phyloP scores from a whole-genome alignment of 179 eudicot species.

The Silene coronaria region DNA sequence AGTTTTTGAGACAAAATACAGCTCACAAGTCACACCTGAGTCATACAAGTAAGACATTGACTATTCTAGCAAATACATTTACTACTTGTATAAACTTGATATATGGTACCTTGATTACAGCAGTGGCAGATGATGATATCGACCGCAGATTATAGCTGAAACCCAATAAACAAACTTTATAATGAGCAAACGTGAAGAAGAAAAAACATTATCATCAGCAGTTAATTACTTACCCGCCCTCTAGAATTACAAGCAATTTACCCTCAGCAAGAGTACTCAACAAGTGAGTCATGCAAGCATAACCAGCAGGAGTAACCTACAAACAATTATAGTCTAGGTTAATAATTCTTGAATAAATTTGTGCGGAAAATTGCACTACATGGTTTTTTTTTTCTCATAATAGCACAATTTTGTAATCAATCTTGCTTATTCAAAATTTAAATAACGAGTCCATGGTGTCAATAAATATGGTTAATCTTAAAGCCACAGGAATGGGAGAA shows the following conservation, averaged over 20 bases:
- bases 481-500: neutral
- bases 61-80: neutral
- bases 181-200: neutral
- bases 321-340: constrained; percentile 14
- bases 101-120: constrained; percentile 69
- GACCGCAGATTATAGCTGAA: constrained; percentile 95
- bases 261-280: constrained; percentile 63
- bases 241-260: constrained; percentile 86
- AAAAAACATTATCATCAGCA: neutral
- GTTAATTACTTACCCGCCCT: constrained; percentile 77
- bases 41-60: neutral
- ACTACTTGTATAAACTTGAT: neutral
- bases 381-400: neutral
- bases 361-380: neutral
- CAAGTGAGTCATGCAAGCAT: constrained; percentile 88
- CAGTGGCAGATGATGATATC: constrained; percentile 88
- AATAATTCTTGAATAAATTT: neutral
- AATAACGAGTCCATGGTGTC: neutral
- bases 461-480: neutral
- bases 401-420: neutral
- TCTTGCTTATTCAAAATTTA: neutral
- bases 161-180: constrained; percentile 5
- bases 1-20: neutral
- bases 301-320: constrained; percentile 89
- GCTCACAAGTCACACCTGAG: neutral